Percentiles rank a stretch among this genome's conserved stretches.
phyloP scores from a whole-genome alignment of 208 protist genomes.

The Endotrypanum monterogeii region DNA sequence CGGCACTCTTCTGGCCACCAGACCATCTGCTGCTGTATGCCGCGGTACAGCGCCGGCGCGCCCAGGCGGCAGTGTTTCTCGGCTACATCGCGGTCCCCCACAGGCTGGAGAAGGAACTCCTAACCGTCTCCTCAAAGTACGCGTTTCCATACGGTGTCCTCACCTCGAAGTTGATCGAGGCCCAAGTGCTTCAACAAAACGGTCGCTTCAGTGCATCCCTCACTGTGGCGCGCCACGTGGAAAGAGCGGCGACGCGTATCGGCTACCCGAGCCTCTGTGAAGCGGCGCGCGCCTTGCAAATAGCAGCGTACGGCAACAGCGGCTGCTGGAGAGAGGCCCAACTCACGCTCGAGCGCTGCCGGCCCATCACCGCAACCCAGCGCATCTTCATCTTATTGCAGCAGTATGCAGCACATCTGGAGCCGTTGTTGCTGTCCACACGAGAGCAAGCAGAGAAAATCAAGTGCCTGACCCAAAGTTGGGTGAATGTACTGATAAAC shows the following conservation, averaged over 20 bases:
- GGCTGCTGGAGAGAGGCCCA: slow-evolving; percentile 19
- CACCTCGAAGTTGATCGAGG: slow-evolving; percentile 53
- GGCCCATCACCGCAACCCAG: slow-evolving; percentile 4
- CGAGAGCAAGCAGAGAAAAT: background rate
- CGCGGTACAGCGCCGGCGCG: slow-evolving; percentile 56
- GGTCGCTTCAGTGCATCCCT: slow-evolving; percentile 42
- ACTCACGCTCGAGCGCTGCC: slow-evolving; percentile 12
- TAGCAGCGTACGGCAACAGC: slow-evolving; percentile 13
- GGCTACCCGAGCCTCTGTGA: slow-evolving; percentile 36
- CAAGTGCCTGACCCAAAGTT: slow-evolving; percentile 15
- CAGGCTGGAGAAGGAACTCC: slow-evolving; percentile 32
- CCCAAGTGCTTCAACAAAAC: slow-evolving; percentile 35
- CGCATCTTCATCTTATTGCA: slow-evolving; percentile 18
- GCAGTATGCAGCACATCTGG: slow-evolving; percentile 21
- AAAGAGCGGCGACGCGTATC: slow-evolving; percentile 39
- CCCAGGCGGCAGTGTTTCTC: slow-evolving; percentile 59
- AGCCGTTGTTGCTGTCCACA: slow-evolving; percentile 20
- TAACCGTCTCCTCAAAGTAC: slow-evolving; percentile 41
- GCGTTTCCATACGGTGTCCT: slow-evolving; percentile 73
- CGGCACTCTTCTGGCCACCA: slow-evolving; percentile 52
- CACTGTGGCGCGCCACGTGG: slow-evolving; percentile 25
- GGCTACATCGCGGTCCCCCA: slow-evolving; percentile 36
- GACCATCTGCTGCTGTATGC: slow-evolving; percentile 74
- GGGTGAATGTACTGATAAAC: slow-evolving; percentile 14
- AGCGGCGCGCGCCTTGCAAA: slow-evolving; percentile 18